phyloP scores from a whole-genome alignment of 1,139 yeast species.

The Barnettozyma hawaiiensis region DNA sequence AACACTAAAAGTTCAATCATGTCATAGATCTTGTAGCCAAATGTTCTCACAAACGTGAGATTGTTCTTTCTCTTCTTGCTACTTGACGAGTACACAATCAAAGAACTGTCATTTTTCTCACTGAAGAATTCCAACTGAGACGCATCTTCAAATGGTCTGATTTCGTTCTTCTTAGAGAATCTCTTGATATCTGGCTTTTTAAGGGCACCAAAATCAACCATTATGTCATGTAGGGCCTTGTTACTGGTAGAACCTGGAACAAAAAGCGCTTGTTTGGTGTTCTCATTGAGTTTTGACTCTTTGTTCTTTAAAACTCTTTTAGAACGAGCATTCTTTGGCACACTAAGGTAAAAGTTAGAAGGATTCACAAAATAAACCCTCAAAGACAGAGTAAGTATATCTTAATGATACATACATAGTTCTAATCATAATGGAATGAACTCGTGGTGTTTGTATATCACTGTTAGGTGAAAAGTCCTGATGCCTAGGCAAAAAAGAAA shows the following conservation, averaged over 20 bases:
- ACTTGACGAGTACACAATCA: conserved; percentile 74
- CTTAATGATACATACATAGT: conserved; percentile 34
- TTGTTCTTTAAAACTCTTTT: conserved; percentile 89
- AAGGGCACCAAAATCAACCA: conserved; percentile 83
- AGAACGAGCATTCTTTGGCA: conserved; percentile 93
- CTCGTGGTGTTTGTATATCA: not conserved
- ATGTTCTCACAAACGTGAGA: conserved; percentile 80
- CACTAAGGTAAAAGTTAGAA: conserved; percentile 27
- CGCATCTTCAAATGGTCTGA: conserved; percentile 93
- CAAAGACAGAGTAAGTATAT: too few relatives aligned
- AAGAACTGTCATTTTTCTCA: conserved; percentile 88
- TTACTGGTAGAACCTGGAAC: conserved; percentile 85
- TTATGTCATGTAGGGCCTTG: conserved; percentile 78
- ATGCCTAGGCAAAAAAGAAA: too few relatives aligned
- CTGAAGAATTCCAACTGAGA: conserved; percentile 81
- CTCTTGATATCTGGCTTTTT: conserved; percentile 90
- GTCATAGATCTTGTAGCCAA: conserved; percentile 84
- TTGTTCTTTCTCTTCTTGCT: conserved; percentile 94
- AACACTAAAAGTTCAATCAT: conserved; percentile 86
- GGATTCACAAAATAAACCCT: too few relatives aligned
- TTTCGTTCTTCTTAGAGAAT: conserved; percentile 80
- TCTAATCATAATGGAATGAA: conserved; percentile 49
- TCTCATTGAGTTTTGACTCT: conserved; percentile 85
- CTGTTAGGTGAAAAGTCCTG: not conserved
- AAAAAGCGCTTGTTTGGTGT: conserved; percentile 83